Base-by-base conservation (phyloP, 805 yeast species). In the Ogataea parapolymorpha region DNA sequence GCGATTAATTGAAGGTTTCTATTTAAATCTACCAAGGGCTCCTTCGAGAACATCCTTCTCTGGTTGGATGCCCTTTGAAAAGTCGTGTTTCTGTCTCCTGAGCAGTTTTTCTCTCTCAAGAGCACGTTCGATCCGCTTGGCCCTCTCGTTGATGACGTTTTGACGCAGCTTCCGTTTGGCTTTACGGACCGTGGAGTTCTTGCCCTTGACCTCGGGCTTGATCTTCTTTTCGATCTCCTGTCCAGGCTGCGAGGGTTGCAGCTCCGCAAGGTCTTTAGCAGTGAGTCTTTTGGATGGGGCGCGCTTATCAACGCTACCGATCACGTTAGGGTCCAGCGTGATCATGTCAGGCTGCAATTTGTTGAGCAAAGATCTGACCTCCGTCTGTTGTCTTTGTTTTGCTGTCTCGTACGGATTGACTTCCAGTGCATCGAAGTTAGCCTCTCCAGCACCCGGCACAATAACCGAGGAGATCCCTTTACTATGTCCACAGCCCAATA, bases 391-490 rank as follows among this genome's bases (percentile, higher is more conserved):
- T 71, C 98, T 82, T 68, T 90, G 97, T 61, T 86, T 83, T 40
- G 85, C 79, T 8, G 96, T 78, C 63, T 88, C 96, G 66, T 74
- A 93, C 48, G 99, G 99, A 63, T 93, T 93, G 56, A 80, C 65
- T 66, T 93, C 99, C 61, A 89, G 65, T 3, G 98, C 89, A 69
- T 93, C 99, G 62, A 78, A 89, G 66, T 93, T 93, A 47, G 99
- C 96, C 68, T 93, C 99, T 70, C 99, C 99, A 30, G 97, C 72
- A 18, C 99, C 99, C 29, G 99, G 99, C 44, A 93, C 74, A 51
- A 93, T 83, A 45, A 93, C 53, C n/a, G 93, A 81, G n/a, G 82
- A 76, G 29, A 89, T 72, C 32, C 96, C 95, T 1, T 67, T 64
- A 37, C 76, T 71, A 59, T 88, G 95, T 2, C 97, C 97, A 9